Base-by-base conservation (phyloP, 345 rosid genomes). In the Durio zibethinus region DNA sequence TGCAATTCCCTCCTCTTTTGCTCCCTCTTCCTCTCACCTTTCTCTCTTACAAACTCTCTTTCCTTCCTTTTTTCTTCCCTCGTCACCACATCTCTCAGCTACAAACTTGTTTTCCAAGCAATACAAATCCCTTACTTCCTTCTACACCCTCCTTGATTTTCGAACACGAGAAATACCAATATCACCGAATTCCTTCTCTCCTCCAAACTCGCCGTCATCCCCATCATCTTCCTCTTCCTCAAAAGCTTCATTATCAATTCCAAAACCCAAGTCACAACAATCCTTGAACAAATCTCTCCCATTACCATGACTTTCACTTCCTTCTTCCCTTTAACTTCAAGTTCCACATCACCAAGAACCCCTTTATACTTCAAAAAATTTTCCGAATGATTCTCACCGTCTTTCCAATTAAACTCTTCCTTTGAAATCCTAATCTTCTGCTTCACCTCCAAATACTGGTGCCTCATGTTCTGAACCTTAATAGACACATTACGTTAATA, bases 401-500 rank as follows among this genome's bases (percentile, higher is more conserved):
- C 97, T 62, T 85, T 80, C 93, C 97, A 89, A 77, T 88, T 82
- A 77, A 87, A 90, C 74, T 84, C 89, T 20, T 85, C 90, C 7
- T 80, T 78, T 21, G 93, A 79, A 76, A 81, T 71, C 70, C 86
- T 83, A 81, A 91, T 90, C 93, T 91, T 91, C 86, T 91, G 93
- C 86, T 91, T 91, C 76, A 91, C 97, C 47, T 93, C 97, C 78
- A 90, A 72, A 78, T 91, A 91, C 84, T 91, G 97, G 72, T 91
- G 92, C 85, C 97, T 82, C 97, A 88, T 91, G 85, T 91, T 91
- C 85, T 91, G 96, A 65, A 90, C 92, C 80, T 91, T 90, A 70
- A 91, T 90, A 43, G 93, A 91, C 11, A 90, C 92, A 73, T 91
- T 93, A 11, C 97, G 88, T 93, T 93, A 90, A 4, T 92, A 87